These are phyloP conservation scores for Penicillium riverlandense DNA, from an alignment of 495 filamentous ascomycete genomes.

Conservation along the genomic window DNA sequence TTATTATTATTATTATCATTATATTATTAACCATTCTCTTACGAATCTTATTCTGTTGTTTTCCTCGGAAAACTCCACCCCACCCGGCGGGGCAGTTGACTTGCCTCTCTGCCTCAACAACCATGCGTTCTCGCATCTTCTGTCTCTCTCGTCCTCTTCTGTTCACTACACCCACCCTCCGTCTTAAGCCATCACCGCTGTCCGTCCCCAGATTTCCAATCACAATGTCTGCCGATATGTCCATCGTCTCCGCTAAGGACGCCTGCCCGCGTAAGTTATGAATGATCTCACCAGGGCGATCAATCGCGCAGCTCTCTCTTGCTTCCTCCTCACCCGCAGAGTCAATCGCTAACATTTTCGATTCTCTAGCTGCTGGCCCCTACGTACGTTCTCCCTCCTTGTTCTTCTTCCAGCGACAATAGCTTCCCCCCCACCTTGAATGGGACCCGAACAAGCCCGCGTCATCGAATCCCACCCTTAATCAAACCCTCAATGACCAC, in stretches of 20 bases:
- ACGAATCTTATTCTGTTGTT: neutral
- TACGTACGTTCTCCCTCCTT: slow-evolving; percentile 39
- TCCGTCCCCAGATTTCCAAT: neutral
- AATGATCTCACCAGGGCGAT: neutral
- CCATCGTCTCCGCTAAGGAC: slow-evolving; percentile 32
- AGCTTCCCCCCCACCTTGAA: neutral
- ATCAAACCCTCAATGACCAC: neutral
- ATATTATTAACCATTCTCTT: too few species aligned
- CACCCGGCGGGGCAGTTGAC: slow-evolving; percentile 7
- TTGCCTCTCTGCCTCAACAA: slow-evolving; percentile 12
- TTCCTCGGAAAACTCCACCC: slow-evolving; percentile 24
- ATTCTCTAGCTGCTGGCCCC: slow-evolving; percentile 43
- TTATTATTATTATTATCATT: too few species aligned
- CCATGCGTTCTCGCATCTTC: slow-evolving; percentile 24
- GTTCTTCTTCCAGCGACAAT: neutral
- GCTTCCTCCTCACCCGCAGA: neutral
- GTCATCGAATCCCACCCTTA: neutral
- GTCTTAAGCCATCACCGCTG: too few species aligned
- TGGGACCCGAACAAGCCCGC: neutral
- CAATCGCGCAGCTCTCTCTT: too few species aligned
- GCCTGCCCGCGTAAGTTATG: slow-evolving; percentile 41
- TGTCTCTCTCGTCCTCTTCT: slow-evolving; percentile 13
- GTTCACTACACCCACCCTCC: too few species aligned
- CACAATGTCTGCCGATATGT: slow-evolving; percentile 33
- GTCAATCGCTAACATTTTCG: slow-evolving; percentile 26